These are phyloP conservation scores for Alternaria burnsii DNA, from an alignment of 2,329 filamentous ascomycete genomes.

Conservation along the genomic window DNA sequence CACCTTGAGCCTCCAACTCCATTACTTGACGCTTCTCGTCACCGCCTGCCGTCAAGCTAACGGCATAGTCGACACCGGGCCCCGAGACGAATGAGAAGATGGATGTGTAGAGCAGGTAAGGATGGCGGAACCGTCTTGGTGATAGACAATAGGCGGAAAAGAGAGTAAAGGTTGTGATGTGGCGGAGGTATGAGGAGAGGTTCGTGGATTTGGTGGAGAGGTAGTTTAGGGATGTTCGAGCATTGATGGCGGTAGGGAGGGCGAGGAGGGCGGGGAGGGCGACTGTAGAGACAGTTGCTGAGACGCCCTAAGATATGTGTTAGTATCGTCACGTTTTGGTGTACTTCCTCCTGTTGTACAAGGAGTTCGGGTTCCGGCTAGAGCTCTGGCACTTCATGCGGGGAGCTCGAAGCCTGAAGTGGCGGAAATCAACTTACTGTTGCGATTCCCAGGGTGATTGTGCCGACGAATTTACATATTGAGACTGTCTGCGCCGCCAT, in stretches of 20 bases:
- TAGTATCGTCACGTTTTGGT: neutral
- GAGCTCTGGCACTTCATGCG: slow-evolving; percentile 12
- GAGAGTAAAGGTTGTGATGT: slow-evolving; percentile 75
- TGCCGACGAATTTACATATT: slow-evolving; percentile 90
- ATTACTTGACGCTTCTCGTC: slow-evolving; percentile 34
- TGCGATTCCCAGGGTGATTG: slow-evolving; percentile 84
- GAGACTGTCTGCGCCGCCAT: slow-evolving; percentile 76
- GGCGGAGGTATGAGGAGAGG: slow-evolving; percentile 68
- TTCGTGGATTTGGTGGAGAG: slow-evolving; percentile 66
- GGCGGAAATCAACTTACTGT: slow-evolving; percentile 69
- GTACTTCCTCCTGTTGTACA: neutral
- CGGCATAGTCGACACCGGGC: slow-evolving; percentile 49
- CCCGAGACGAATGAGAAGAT: slow-evolving; percentile 66
- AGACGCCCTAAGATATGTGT: slow-evolving; percentile 73
- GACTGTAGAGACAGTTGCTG: slow-evolving; percentile 81
- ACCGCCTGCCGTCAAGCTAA: slow-evolving; percentile 33
- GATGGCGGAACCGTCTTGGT: slow-evolving; percentile 77
- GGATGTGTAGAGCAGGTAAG: slow-evolving; percentile 88
- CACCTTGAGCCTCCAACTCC: slow-evolving; percentile 47
- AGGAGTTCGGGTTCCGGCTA: neutral
- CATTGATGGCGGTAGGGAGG: slow-evolving; percentile 78
- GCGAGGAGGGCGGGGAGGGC: slow-evolving; percentile 82
- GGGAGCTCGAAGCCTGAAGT: slow-evolving; percentile 13
- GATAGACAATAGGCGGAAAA: slow-evolving; percentile 81
- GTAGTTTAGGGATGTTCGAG: slow-evolving; percentile 66